Evolutionary conservation across 2,329 filamentous ascomycete genomes (phyloP).

Genomic region (Trichoderma endophyticum): DNA sequence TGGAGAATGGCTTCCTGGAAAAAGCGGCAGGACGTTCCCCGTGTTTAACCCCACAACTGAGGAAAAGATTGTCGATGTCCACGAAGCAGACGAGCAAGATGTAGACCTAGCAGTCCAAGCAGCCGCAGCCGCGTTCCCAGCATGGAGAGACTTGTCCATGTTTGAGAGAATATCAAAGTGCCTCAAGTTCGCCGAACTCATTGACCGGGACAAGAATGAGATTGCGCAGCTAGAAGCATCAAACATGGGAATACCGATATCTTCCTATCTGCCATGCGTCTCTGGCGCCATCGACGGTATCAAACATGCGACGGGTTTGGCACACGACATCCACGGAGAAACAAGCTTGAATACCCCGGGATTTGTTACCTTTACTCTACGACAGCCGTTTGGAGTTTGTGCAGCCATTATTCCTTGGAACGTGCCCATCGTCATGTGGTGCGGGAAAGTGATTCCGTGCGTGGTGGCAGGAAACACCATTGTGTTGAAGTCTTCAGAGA

Average conservation of each 20-base stretch:
- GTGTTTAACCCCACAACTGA: conserved; percentile 26
- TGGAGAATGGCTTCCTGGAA: conserved; percentile 18
- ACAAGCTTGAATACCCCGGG: conserved; percentile 48
- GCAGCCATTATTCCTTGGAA: conserved; percentile 73
- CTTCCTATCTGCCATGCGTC: neutral
- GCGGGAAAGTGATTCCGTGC: conserved; percentile 62
- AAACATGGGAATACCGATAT: conserved; percentile 21
- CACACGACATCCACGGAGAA: conserved; percentile 51
- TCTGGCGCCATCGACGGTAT: conserved; percentile 33
- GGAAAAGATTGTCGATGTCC: conserved; percentile 22
- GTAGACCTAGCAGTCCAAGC: conserved; percentile 20
- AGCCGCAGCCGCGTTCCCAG: conserved; percentile 19
- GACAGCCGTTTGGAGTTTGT: conserved; percentile 71
- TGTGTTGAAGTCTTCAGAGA: conserved; percentile 60
- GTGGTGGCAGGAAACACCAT: conserved; percentile 60
- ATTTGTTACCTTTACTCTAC: conserved; percentile 43
- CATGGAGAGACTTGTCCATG: conserved; percentile 14
- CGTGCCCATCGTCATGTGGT: conserved; percentile 48
- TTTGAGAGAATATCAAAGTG: conserved; percentile 12
- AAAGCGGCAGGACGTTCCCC: conserved; percentile 22
- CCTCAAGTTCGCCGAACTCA: conserved; percentile 19
- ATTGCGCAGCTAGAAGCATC: conserved; percentile 20
- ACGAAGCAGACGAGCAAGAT: conserved; percentile 20
- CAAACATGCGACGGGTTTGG: conserved; percentile 67
- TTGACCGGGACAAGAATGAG: conserved; percentile 17